A percentile compares a stretch with the other conserved stretches of the same genome.
These are phyloP conservation scores for Phyllosticta paracitricarpa DNA, from an alignment of 2,329 filamentous ascomycete species.

Conservation along the genomic window DNA sequence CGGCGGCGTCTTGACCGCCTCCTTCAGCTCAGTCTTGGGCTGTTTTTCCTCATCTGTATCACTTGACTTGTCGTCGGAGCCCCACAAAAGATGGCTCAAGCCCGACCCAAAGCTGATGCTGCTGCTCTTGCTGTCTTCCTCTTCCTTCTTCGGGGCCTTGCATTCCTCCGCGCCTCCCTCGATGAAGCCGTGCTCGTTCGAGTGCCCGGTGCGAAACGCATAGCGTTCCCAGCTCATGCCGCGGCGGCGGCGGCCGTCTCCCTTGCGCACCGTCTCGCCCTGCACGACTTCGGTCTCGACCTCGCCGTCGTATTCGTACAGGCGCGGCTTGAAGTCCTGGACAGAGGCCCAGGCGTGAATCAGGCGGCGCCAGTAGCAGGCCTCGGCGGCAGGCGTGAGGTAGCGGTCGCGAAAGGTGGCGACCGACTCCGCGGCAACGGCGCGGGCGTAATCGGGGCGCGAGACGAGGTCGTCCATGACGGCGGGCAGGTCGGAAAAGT, in stretches of 20 bases:
- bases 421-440: conserved; percentile 41
- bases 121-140: conserved; percentile 2
- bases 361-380: conserved; percentile 46
- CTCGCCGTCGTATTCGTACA: neutral
- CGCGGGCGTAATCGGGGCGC: conserved; percentile 34
- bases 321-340: conserved; percentile 1
- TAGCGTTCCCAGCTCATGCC: conserved; percentile 7
- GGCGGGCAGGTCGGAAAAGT: conserved; percentile 31
- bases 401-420: conserved; percentile 43
- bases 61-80: neutral
- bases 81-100: neutral
- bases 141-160: neutral
- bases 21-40: neutral
- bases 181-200: conserved; percentile 4
- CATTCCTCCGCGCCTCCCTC: neutral
- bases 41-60: neutral
- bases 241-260: neutral
- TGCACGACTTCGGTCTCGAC: neutral
- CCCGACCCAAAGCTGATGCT: neutral
- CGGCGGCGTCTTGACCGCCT: neutral
- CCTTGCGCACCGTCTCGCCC: neutral
- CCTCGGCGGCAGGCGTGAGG: conserved; percentile 44
- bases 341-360: conserved; percentile 16
- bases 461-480: conserved; percentile 32
- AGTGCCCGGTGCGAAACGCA: conserved; percentile 1